A percentile compares a stretch with the other conserved stretches of the same genome.
These are phyloP conservation scores for Xylariaceae sp. DNA, from an alignment of 2,329 filamentous ascomycete species.

Conservation along the genomic window DNA sequence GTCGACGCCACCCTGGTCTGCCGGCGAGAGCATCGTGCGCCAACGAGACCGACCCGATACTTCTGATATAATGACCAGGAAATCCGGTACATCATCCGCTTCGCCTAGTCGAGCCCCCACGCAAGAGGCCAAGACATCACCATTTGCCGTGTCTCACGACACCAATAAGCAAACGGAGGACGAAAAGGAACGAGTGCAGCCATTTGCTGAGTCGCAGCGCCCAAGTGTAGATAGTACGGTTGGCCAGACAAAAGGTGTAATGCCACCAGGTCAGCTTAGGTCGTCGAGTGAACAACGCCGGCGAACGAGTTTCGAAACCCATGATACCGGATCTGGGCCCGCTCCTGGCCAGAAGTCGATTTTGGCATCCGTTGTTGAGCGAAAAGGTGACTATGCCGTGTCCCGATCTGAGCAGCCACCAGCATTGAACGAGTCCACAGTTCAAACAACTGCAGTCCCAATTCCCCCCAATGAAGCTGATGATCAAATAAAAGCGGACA, in stretches of 20 bases:
- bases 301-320: conserved; percentile 30
- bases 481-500: conserved; percentile 13
- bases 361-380: no score
- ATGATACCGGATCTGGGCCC: conserved; percentile 35
- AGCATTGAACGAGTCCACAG: not conserved
- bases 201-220: conserved; percentile 54
- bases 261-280: conserved; percentile 18
- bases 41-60: conserved; percentile 38
- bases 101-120: conserved; percentile 39
- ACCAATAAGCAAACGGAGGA: conserved; percentile 71
- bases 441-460: not conserved
- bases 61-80: conserved; percentile 14
- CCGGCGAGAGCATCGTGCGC: conserved; percentile 59
- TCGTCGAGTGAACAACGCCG: conserved; percentile 25
- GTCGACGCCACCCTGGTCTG: conserved; percentile 41
- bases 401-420: conserved; percentile 9
- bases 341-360: conserved; percentile 23
- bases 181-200: conserved; percentile 54
- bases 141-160: conserved; percentile 70
- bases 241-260: conserved; percentile 27
- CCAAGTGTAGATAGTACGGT: conserved; percentile 53
- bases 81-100: conserved; percentile 34
- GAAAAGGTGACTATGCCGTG: no score
- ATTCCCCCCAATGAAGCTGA: conserved; percentile 1
- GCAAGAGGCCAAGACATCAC: conserved; percentile 44